These are phyloP conservation scores for Dryas alaskensis DNA, from an alignment of 306 rosid genomes.

Conservation along the genomic window DNA sequence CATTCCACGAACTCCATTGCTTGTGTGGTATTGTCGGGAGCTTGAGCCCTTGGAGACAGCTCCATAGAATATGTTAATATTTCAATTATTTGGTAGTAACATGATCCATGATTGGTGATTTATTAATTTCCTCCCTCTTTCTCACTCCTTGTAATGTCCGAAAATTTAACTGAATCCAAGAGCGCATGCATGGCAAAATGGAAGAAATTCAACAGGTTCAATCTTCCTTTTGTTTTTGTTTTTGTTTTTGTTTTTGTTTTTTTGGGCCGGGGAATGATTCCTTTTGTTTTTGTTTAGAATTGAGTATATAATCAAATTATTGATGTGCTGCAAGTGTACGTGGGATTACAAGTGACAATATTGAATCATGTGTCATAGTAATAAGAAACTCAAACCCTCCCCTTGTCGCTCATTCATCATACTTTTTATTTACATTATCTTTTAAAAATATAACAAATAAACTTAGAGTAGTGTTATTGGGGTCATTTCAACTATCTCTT, in stretches of 20 bases:
- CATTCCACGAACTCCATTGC: constrained; percentile 21
- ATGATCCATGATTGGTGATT: constrained; percentile 17
- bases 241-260: not conserved
- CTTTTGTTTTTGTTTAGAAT: not conserved
- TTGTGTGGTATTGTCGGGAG: constrained; percentile 16
- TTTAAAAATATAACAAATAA: too few species aligned
- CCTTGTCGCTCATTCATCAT: too few species aligned
- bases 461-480: too few species aligned
- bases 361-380: too few species aligned
- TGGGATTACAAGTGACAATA: too few species aligned
- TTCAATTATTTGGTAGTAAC: not conserved
- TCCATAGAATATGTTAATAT: constrained; percentile 3
- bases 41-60: constrained; percentile 6
- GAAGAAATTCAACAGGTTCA: not conserved
- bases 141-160: not conserved
- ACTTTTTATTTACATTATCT: too few species aligned
- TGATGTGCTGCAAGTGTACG: too few species aligned
- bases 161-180: not conserved
- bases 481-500: too few species aligned
- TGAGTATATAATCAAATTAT: too few species aligned
- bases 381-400: too few species aligned
- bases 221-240: not conserved
- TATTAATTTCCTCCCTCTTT: not conserved
- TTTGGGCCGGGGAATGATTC: not conserved
- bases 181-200: constrained; percentile 12